Evolutionary conservation across 1,284 basidiomycete species (phyloP).

Genomic region (Sanguinoderma infundibulare): DNA sequence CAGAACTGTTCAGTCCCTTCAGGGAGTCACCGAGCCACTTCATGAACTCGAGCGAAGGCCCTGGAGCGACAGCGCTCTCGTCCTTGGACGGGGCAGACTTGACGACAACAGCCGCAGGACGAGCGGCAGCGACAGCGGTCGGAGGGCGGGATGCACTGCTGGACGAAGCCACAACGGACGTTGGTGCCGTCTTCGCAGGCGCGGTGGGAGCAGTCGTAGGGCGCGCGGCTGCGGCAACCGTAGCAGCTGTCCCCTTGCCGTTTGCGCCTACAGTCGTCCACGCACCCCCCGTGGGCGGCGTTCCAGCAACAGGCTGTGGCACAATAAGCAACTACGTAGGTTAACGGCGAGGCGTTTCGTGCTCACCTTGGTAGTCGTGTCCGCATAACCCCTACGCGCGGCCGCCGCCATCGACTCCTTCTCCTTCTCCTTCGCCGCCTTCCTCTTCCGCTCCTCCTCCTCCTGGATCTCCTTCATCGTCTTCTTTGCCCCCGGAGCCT

Average conservation of each 20-base stretch:
- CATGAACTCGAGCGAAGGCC: conserved; percentile 88
- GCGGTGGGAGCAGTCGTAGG: conserved; percentile 35
- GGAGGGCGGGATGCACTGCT: conserved; percentile 43
- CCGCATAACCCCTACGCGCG: conserved; percentile 78
- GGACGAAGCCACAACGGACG: conserved; percentile 27
- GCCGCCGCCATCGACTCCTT: conserved; percentile 54
- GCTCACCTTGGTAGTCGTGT: conserved; percentile 75
- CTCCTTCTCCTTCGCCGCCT: conserved; percentile 78
- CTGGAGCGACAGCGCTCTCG: conserved; percentile 61
- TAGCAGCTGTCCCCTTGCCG: conserved; percentile 58
- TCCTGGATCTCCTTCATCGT: conserved; percentile 99
- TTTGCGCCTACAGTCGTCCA: conserved; percentile 89
- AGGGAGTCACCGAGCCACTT: conserved; percentile 91
- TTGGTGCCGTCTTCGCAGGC: conserved; percentile 31
- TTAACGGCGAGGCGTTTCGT: not conserved
- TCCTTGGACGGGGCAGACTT: conserved; percentile 47
- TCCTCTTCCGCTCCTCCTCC: conserved; percentile 92
- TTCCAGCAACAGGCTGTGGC: conserved; percentile 26
- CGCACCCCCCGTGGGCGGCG: conserved; percentile 51
- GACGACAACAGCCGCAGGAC: conserved; percentile 41
- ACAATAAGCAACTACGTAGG: not conserved
- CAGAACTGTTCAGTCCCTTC: conserved; percentile 81
- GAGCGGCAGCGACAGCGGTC: conserved; percentile 18
- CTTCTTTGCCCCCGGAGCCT: conserved; percentile 61
- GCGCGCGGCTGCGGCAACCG: conserved; percentile 28